Conservation (phyloP, 2,329 filamentous ascomycete genomes). For the Madurella fahalii region DNA sequence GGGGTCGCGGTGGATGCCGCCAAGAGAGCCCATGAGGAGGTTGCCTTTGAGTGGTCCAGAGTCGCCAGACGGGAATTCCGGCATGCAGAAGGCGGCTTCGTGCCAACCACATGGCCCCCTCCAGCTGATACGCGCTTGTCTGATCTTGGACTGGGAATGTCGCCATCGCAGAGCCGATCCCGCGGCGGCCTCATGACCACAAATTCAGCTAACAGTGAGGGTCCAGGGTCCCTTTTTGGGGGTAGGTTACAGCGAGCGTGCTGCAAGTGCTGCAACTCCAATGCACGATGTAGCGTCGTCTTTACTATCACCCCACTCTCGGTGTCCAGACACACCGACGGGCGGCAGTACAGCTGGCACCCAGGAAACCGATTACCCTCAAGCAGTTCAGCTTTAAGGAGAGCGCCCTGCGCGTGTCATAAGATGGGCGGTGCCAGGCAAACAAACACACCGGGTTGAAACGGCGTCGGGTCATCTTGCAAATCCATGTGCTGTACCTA, state of each 20-base stretch:
- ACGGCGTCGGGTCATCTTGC: neutral
- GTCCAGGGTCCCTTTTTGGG: constrained; percentile 9
- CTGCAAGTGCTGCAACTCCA: constrained; percentile 17
- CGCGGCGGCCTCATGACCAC: constrained; percentile 21
- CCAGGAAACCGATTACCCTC: too few species aligned
- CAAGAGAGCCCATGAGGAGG: constrained; percentile 13
- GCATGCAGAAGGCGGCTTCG: constrained; percentile 7
- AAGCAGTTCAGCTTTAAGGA: too few species aligned
- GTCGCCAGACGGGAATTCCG: constrained; percentile 8
- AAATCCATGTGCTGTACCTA: too few species aligned
- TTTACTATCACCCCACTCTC: neutral
- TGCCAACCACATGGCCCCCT: constrained; percentile 4
- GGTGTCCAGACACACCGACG: neutral
- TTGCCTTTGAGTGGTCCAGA: constrained; percentile 6
- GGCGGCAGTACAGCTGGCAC: neutral
- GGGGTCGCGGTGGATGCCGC: constrained; percentile 17
- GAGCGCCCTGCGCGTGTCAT: too few species aligned
- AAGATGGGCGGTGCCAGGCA: too few species aligned
- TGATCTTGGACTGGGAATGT: constrained; percentile 12
- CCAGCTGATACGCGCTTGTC: constrained; percentile 8
- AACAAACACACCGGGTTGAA: neutral
- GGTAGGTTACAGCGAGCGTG: constrained; percentile 9
- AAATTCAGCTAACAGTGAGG: constrained; percentile 18
- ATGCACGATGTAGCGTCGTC: neutral
- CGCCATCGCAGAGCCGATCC: constrained; percentile 8